A percentile compares a stretch with the other conserved stretches of the same genome.
phyloP scores from a whole-genome alignment of 2,329 filamentous ascomycete genomes.

The Colletotrichum cordylinicola region DNA sequence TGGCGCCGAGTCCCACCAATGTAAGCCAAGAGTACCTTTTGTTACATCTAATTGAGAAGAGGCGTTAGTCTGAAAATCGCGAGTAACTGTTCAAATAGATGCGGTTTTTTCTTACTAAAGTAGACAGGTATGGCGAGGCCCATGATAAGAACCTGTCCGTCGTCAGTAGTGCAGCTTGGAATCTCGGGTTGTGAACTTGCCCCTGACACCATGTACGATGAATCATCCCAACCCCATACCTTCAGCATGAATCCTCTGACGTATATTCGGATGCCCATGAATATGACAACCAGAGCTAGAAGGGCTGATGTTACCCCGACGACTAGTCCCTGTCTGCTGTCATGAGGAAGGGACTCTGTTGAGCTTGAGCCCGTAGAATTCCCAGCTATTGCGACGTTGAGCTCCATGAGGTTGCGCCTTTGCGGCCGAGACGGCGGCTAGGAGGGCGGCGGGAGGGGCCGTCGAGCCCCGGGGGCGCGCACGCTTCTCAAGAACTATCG shows the following conservation, averaged over 20 bases:
- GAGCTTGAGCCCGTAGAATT: not conserved
- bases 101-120: not conserved
- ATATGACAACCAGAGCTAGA: not conserved
- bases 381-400: accelerated
- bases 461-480: too few species aligned
- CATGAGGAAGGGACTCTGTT: not conserved
- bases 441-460: not conserved
- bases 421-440: too few species aligned
- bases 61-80: not conserved
- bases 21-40: not conserved
- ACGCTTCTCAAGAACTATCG: too few species aligned
- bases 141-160: not conserved
- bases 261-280: conserved; percentile 15
- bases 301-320: not conserved
- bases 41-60: not conserved
- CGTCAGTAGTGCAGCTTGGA: not conserved
- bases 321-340: not conserved
- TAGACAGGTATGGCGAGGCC: not conserved
- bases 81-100: accelerated
- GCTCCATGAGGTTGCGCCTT: not conserved
- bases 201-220: not conserved
- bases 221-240: conserved; percentile 30
- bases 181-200: not conserved
- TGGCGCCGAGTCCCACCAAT: not conserved
- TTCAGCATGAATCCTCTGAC: conserved; percentile 27